Percentiles rank a stretch among this genome's conserved stretches.
Evolutionary conservation across 495 filamentous ascomycete genomes (phyloP).

Genomic region (Hypoxylon trugodes): DNA sequence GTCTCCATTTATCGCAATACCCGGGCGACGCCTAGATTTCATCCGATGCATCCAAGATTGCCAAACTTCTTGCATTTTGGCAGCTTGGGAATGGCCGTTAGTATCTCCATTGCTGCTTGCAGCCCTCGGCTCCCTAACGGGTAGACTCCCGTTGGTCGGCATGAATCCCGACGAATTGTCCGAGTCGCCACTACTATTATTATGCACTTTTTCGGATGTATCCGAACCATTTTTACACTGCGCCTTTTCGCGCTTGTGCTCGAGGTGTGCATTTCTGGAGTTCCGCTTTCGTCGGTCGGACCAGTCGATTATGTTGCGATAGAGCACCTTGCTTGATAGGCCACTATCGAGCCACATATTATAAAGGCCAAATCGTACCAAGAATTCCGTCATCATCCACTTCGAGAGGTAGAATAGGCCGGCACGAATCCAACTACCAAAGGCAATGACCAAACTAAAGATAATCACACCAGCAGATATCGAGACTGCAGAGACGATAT

Average conservation of each 20-base stretch:
- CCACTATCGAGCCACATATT: not conserved
- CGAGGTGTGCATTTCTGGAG: not conserved
- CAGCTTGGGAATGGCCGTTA: not conserved
- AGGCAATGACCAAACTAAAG: constrained; percentile 46
- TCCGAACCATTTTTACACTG: not conserved
- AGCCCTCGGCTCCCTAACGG: too few species aligned
- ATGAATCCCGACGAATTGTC: not conserved
- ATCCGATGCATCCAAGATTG: too few species aligned
- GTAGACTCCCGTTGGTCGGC: too few species aligned
- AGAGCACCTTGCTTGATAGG: constrained; percentile 9
- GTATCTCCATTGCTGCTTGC: not conserved
- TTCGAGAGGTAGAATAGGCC: constrained; percentile 28
- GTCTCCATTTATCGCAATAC: too few species aligned
- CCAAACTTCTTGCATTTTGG: too few species aligned
- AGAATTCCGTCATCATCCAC: not conserved
- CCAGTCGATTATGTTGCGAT: not conserved
- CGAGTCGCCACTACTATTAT: not conserved
- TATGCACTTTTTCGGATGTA: not conserved
- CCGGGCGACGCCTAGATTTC: too few species aligned
- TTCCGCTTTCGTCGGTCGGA: constrained; percentile 1
- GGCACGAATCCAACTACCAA: constrained; percentile 35
- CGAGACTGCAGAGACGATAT: constrained; percentile 20
- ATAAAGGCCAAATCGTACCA: constrained; percentile 35
- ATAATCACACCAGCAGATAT: constrained; percentile 48
- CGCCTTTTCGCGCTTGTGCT: not conserved